Percentiles rank a stretch among this genome's conserved stretches.
phyloP scores from a whole-genome alignment of 208 protist species.

The Histomonas meleagridis region DNA sequence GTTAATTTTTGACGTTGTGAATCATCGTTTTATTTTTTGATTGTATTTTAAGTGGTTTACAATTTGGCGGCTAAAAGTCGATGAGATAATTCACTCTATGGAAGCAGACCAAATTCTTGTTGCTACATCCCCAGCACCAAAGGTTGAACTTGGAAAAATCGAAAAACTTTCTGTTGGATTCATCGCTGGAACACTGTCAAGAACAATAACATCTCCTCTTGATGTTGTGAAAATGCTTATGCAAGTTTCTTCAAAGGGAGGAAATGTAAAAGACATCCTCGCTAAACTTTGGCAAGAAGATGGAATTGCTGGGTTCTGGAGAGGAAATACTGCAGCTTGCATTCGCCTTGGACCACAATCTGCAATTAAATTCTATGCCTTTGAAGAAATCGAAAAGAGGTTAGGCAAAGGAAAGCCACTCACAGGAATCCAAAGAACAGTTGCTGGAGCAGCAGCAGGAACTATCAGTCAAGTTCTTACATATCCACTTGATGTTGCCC shows the following conservation, averaged over 20 bases:
- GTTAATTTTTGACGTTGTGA: too few relatives aligned
- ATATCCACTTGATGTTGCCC: slow-evolving; percentile 36
- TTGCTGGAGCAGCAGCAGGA: neutral
- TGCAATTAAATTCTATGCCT: slow-evolving; percentile 27
- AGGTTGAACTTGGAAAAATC: neutral
- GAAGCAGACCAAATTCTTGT: neutral
- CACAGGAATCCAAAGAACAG: neutral
- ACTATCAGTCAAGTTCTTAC: neutral
- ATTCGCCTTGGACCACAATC: slow-evolving; percentile 12
- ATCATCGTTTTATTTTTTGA: too few relatives aligned
- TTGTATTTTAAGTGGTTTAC: too few relatives aligned
- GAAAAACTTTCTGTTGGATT: neutral
- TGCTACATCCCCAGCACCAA: slow-evolving; percentile 17
- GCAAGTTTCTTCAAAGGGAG: neutral
- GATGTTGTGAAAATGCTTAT: slow-evolving; percentile 38
- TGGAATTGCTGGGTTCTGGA: slow-evolving; percentile 20
- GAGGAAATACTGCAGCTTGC: slow-evolving; percentile 20
- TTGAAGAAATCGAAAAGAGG: neutral
- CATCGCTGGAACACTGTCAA: slow-evolving; percentile 11
- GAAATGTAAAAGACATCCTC: neutral
- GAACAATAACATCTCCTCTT: slow-evolving; percentile 29
- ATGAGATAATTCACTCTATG: too few relatives aligned
- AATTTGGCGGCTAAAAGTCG: too few relatives aligned
- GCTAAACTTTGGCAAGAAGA: neutral
- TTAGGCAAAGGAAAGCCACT: neutral